phyloP scores from a whole-genome alignment of 1,139 yeast species.

The Starmera stellimalicola region DNA sequence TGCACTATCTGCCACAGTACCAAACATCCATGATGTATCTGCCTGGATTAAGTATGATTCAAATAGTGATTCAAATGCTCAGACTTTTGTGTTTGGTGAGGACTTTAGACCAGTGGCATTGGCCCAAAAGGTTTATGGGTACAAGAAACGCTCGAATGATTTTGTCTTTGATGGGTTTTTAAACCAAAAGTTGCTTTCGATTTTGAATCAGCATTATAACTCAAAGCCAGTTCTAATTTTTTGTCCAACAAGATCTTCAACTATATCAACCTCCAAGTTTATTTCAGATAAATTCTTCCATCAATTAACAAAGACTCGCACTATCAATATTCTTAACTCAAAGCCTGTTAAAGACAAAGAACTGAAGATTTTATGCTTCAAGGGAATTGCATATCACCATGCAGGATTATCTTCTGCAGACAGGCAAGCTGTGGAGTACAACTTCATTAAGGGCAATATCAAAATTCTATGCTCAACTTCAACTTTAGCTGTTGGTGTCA shows the following conservation, averaged over 20 bases:
- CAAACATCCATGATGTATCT: constrained; percentile 41
- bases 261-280: constrained; percentile 36
- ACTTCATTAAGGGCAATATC: constrained; percentile 33
- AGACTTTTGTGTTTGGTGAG: constrained; percentile 33
- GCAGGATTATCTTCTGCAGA: constrained; percentile 44
- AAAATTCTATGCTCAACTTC: constrained; percentile 46
- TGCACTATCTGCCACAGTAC: constrained; percentile 46
- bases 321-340: not conserved
- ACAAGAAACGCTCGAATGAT: constrained; percentile 26
- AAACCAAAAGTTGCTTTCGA: constrained; percentile 29
- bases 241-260: constrained; percentile 43
- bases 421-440: constrained; percentile 33
- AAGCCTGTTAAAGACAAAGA: constrained; percentile 23
- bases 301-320: too few relatives aligned
- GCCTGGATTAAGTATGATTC: constrained; percentile 30
- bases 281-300: constrained; percentile 17
- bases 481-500: constrained; percentile 53
- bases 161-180: constrained; percentile 36
- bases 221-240: constrained; percentile 38
- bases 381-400: constrained; percentile 47
- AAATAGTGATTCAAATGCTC: constrained; percentile 17
- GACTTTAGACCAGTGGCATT: constrained; percentile 36
- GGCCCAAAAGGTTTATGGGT: constrained; percentile 34
- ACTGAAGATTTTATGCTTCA: constrained; percentile 14
- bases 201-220: constrained; percentile 28